Base-by-base conservation (phyloP, 1,284 basidiomycete genomes). In the Clitocybe nebularis region DNA sequence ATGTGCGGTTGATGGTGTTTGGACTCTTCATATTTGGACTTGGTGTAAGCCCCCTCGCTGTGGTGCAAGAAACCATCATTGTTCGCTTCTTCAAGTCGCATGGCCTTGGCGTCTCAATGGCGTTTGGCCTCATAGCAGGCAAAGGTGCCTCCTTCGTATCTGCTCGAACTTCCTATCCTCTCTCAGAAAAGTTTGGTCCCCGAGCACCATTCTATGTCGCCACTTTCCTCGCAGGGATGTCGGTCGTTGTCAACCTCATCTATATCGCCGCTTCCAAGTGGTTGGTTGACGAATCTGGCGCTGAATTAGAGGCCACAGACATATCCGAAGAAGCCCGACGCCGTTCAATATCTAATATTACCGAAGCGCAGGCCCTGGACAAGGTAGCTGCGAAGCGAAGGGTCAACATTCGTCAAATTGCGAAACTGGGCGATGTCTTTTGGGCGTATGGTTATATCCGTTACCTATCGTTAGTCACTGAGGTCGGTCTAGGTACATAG, bases 11-110 rank as follows among this genome's bases (percentile, higher is more conserved):
- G 23, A 88, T 88, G 84, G 70, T 76, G 1, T 56, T 83, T 20
- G 85, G 84, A 1, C 69, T 88, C 54, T 89, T 88, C 52, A 63
- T 88, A 32, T 89, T 87, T 52, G 88, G 88, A n/a, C 68, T 89
- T 10, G 88, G 86, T 3, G 71, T 85, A 39, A 84, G 81, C 51
- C 88, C 88, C 0, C 68, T 90, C 7, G 79, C 85, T 3, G 86
- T 87, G 5, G 76, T 84, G 4, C 84, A 86, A 61, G 84, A 87
- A 59, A 83, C 81, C 3, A 87, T 87, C 52, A 84, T 90, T 39
- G 84, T 89, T 36, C 82, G 83, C 14, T 87, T 89, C 64, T 88
- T 89, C 66, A 80, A 76, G 48, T 77, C 79, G 0, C 81, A 81
- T 56, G 84, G 85, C n/a, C 69, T 90, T 1, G 87, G 86, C 4